Percentiles rank a stretch among this genome's conserved stretches.
Conservation (phyloP, 306 rosid genomes). For the Abrus pulchellus region DNA sequence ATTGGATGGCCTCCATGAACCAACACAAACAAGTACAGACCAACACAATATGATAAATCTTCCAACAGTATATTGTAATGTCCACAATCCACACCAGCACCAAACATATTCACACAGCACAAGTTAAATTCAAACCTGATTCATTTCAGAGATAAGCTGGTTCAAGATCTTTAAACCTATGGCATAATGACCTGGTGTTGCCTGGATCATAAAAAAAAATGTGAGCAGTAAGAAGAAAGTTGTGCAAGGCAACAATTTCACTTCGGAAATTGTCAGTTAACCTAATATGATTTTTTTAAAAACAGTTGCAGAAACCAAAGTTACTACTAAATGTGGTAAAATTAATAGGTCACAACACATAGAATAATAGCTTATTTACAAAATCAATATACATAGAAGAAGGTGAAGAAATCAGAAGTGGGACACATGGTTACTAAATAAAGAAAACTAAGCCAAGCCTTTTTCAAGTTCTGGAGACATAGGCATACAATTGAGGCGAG, state of each 20-base stretch:
- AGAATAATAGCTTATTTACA: background rate
- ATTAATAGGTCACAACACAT: background rate
- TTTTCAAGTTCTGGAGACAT: background rate
- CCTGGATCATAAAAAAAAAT: slow-evolving; percentile 60
- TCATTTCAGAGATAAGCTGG: slow-evolving; percentile 98
- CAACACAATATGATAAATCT: slow-evolving; percentile 31
- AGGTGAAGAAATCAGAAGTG: slow-evolving; percentile 13
- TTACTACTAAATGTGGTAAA: background rate
- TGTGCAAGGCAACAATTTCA: background rate
- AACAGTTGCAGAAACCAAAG: background rate
- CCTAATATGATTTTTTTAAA: background rate
- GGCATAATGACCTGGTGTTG: slow-evolving; percentile 90
- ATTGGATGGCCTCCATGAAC: slow-evolving; percentile 28
- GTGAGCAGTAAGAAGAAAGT: slow-evolving; percentile 3
- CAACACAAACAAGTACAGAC: slow-evolving; percentile 7
- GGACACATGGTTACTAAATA: background rate
- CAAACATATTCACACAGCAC: slow-evolving; percentile 32
- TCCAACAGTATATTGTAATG: slow-evolving; percentile 9
- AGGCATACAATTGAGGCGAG: background rate
- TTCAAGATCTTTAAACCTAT: slow-evolving; percentile 96
- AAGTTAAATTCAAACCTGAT: slow-evolving; percentile 75
- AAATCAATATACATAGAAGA: slow-evolving; percentile 6
- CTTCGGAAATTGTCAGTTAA: background rate
- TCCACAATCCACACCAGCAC: slow-evolving; percentile 30
- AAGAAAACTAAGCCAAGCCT: background rate